These are phyloP conservation scores for Populus tremula DNA, from an alignment of 345 rosid species.

Conservation along the genomic window DNA sequence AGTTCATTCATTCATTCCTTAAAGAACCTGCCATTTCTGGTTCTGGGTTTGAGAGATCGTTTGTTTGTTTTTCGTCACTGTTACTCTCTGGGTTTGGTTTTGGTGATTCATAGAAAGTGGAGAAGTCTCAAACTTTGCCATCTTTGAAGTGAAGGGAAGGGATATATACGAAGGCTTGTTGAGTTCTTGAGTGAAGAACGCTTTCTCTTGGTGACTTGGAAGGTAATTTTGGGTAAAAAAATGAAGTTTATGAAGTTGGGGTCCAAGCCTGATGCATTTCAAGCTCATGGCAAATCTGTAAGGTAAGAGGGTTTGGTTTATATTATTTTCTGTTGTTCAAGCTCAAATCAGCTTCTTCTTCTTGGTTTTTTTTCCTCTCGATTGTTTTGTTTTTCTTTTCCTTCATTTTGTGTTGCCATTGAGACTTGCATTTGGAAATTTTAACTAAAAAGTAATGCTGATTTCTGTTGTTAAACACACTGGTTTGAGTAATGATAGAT, in stretches of 20 bases:
- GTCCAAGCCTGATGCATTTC: slow-evolving; percentile 84
- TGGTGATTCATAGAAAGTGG: background rate
- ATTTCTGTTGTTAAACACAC: background rate
- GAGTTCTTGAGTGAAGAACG: slow-evolving; percentile 24
- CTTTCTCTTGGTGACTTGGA: background rate
- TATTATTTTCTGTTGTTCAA: background rate
- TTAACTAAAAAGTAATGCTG: background rate
- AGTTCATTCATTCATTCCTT: background rate
- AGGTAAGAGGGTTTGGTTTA: slow-evolving; percentile 43
- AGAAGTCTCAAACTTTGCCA: slow-evolving; percentile 1
- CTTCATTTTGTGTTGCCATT: background rate
- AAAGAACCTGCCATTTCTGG: slow-evolving; percentile 9
- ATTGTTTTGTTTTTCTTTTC: background rate
- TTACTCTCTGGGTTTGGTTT: background rate
- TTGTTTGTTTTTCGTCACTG: background rate
- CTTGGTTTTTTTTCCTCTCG: background rate
- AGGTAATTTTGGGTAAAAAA: slow-evolving; percentile 24
- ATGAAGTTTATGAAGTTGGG: slow-evolving; percentile 99
- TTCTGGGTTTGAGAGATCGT: slow-evolving; percentile 5
- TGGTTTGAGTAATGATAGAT: background rate
- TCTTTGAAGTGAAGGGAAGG: background rate
- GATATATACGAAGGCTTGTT: slow-evolving; percentile 1
- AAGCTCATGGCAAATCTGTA: slow-evolving; percentile 63
- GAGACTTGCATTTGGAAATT: background rate
- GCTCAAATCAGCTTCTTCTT: background rate